Percentiles rank a stretch among this genome's conserved stretches.
phyloP scores from a whole-genome alignment of 2,329 filamentous ascomycete genomes.

The Dendrostoma leiphaemia region DNA sequence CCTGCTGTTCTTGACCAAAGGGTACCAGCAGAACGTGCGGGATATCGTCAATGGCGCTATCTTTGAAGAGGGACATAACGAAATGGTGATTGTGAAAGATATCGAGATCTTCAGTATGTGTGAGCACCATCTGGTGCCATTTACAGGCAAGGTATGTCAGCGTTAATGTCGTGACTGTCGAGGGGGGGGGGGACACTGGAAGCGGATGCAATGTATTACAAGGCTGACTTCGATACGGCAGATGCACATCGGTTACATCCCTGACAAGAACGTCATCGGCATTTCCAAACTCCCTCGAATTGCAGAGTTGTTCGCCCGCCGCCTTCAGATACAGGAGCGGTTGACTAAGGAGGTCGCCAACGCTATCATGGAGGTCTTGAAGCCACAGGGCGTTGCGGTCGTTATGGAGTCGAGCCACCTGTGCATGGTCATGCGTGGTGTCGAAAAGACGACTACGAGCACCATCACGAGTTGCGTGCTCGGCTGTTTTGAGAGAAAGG shows the following conservation, averaged over 20 bases:
- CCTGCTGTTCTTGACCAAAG: slow-evolving; percentile 92
- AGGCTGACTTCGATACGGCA: slow-evolving; percentile 31
- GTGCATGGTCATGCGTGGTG: slow-evolving; percentile 99
- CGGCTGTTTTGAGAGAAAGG: slow-evolving; percentile 89
- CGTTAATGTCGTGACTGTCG: neutral
- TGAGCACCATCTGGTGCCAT: slow-evolving; percentile 96
- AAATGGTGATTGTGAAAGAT: slow-evolving; percentile 96
- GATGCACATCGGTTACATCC: slow-evolving; percentile 99
- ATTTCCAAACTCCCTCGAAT: slow-evolving; percentile 94
- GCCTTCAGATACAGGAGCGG: slow-evolving; percentile 93
- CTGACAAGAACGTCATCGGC: slow-evolving; percentile 84
- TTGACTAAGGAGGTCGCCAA: slow-evolving; percentile 95
- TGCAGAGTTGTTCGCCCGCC: slow-evolving; percentile 92
- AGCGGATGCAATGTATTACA: neutral
- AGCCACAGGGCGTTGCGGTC: slow-evolving; percentile 91
- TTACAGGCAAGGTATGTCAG: slow-evolving; percentile 77
- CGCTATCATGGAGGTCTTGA: slow-evolving; percentile 87
- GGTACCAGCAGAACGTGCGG: slow-evolving; percentile 90
- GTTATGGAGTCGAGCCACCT: slow-evolving; percentile 97
- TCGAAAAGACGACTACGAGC: slow-evolving; percentile 81
- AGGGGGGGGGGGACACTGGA: neutral
- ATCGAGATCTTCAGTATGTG: slow-evolving; percentile 94
- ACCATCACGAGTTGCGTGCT: slow-evolving; percentile 97
- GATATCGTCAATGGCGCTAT: slow-evolving; percentile 92
- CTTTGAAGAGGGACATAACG: slow-evolving; percentile 95